Conservation (phyloP, 305 asterid genomes). For the Fraxinus floribunda region DNA sequence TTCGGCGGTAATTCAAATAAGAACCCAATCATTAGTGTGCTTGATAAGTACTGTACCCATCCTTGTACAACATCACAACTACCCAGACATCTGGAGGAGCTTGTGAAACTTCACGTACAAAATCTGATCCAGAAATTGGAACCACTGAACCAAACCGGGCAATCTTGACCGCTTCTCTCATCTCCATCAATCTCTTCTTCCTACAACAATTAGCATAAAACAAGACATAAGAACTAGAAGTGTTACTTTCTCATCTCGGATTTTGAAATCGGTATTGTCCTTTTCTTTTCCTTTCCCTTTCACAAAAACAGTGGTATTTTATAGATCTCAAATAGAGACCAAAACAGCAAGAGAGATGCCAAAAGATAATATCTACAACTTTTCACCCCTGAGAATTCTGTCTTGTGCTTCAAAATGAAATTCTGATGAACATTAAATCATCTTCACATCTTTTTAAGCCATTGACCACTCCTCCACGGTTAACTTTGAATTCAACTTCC, state of each 20-base stretch:
- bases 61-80: slow-evolving; percentile 78
- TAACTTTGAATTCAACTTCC: not conserved
- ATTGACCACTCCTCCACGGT: not conserved
- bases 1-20: slow-evolving; percentile 6
- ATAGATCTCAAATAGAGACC: not conserved
- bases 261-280: not conserved
- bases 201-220: slow-evolving; percentile 34
- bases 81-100: slow-evolving; percentile 95
- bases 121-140: slow-evolving; percentile 93
- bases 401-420: not conserved
- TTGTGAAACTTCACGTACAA: slow-evolving; percentile 94
- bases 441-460: not conserved
- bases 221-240: not conserved
- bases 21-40: not conserved
- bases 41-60: slow-evolving; percentile 50
- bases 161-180: slow-evolving; percentile 71
- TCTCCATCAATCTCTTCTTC: slow-evolving; percentile 87
- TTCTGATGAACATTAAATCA: not conserved
- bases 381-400: not conserved
- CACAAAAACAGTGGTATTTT: not conserved
- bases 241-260: not conserved
- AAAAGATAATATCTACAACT: not conserved
- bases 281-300: not conserved
- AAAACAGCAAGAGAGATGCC: not conserved
- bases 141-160: slow-evolving; percentile 82